Percentiles rank a stretch among this genome's conserved stretches.
phyloP scores from a whole-genome alignment of 257 asterid genomes.

The Solanum ahanhuiri region DNA sequence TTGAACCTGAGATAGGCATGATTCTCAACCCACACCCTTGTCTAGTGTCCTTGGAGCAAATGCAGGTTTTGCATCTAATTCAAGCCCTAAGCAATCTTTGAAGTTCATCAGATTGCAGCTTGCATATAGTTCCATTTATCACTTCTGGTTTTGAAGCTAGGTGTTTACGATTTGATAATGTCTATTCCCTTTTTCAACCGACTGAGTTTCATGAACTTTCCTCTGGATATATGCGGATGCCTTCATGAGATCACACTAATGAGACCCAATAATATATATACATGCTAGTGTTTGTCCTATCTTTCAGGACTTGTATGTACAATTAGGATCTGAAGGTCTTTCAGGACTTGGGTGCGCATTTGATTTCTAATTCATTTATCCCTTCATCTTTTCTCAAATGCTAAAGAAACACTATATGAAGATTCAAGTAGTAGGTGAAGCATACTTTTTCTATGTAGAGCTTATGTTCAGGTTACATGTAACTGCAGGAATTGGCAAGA shows the following conservation, averaged over 20 bases:
- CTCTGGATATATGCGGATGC: not conserved
- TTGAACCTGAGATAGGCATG: not conserved
- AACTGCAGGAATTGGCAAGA: slow-evolving; percentile 55
- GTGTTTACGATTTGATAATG: not conserved
- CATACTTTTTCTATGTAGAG: not conserved
- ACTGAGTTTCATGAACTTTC: not conserved
- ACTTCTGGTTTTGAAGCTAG: not conserved
- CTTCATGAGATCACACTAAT: not conserved
- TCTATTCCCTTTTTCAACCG: not conserved
- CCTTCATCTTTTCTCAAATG: not conserved
- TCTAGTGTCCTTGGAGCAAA: not conserved
- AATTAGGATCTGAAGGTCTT: not conserved
- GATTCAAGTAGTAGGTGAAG: not conserved
- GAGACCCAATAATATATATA: not conserved
- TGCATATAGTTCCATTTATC: not conserved
- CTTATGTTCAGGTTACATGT: slow-evolving; percentile 1
- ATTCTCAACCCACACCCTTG: not conserved
- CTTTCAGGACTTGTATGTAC: not conserved
- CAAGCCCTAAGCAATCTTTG: not conserved
- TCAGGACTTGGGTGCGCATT: too few species aligned
- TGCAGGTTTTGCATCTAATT: not conserved
- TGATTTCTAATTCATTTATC: not conserved
- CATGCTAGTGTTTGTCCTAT: not conserved
- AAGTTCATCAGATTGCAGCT: not conserved
- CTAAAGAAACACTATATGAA: not conserved